A percentile compares a stretch with the other conserved stretches of the same genome.
These are phyloP conservation scores for Pseudofabraea citricarpa DNA, from an alignment of 2,329 filamentous ascomycete genomes.

Conservation along the genomic window DNA sequence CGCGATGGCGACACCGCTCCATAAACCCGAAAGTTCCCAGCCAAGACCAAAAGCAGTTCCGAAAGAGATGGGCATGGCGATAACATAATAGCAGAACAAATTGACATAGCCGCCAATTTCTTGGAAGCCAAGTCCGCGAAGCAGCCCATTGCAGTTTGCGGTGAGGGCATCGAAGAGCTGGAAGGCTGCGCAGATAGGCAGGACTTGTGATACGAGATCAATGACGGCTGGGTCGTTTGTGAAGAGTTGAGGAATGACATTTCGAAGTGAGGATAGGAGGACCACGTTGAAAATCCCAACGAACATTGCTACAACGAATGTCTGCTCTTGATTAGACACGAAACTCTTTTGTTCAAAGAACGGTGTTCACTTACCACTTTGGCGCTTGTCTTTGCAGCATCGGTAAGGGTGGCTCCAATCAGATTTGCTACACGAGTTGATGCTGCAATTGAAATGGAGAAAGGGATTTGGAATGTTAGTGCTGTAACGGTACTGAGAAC, in stretches of 20 bases:
- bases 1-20: conserved; percentile 70
- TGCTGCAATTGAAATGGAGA: conserved; percentile 82
- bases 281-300: conserved; percentile 78
- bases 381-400: conserved; percentile 75
- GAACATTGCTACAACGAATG: conserved; percentile 58
- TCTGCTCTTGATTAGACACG: conserved; percentile 24
- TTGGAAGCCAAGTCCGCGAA: conserved; percentile 84
- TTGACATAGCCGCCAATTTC: conserved; percentile 88
- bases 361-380: conserved; percentile 53
- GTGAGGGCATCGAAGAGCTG: conserved; percentile 84
- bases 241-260: conserved; percentile 72
- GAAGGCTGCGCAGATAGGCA: conserved; percentile 82
- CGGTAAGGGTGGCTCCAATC: conserved; percentile 79
- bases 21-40: conserved; percentile 77
- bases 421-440: conserved; percentile 88
- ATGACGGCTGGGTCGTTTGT: conserved; percentile 70
- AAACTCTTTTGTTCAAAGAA: conserved; percentile 9
- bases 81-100: conserved; percentile 77
- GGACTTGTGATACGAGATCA: conserved; percentile 58
- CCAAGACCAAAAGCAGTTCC: conserved; percentile 69
- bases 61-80: conserved; percentile 82
- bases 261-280: conserved; percentile 63
- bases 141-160: conserved; percentile 74
- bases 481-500: conserved; percentile 71
- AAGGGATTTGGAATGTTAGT: conserved; percentile 66